Conservation (phyloP, 1,284 basidiomycete genomes). For the Ustilago loliicola region DNA sequence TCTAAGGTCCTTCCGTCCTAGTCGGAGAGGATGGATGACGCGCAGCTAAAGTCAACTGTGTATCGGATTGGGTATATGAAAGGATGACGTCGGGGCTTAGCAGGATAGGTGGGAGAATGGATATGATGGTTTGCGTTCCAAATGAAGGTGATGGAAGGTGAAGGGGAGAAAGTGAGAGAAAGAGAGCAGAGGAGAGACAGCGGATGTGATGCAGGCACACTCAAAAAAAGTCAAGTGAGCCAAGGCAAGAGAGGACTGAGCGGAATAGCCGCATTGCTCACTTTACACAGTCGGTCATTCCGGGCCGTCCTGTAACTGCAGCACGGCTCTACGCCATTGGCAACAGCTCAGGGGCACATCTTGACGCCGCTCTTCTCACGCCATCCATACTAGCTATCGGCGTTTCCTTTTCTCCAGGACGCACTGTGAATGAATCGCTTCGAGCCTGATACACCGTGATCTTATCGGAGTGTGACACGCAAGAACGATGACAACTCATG, state of each 20-base stretch:
- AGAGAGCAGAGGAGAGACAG: neutral
- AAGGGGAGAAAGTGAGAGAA: neutral
- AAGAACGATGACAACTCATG: neutral
- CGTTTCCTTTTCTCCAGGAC: too few species aligned
- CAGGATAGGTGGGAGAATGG: conserved; percentile 3
- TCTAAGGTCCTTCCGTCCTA: neutral
- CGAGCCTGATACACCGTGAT: neutral
- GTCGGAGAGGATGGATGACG: neutral
- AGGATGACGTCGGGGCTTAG: neutral
- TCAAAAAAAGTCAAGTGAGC: neutral
- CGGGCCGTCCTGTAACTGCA: neutral
- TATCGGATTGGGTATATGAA: neutral
- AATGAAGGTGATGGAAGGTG: neutral
- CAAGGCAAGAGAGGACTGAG: neutral
- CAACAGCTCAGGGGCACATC: neutral
- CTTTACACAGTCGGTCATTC: neutral
- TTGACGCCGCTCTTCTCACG: neutral
- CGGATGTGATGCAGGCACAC: conserved; percentile 14
- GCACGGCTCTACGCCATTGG: neutral
- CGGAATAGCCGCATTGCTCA: conserved; percentile 12
- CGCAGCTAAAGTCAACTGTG: neutral
- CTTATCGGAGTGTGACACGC: neutral
- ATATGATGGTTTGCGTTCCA: neutral
- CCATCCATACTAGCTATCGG: neutral
- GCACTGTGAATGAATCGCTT: neutral